phyloP scores from a whole-genome alignment of 179 eudicot species.

The Actinidia arguta region DNA sequence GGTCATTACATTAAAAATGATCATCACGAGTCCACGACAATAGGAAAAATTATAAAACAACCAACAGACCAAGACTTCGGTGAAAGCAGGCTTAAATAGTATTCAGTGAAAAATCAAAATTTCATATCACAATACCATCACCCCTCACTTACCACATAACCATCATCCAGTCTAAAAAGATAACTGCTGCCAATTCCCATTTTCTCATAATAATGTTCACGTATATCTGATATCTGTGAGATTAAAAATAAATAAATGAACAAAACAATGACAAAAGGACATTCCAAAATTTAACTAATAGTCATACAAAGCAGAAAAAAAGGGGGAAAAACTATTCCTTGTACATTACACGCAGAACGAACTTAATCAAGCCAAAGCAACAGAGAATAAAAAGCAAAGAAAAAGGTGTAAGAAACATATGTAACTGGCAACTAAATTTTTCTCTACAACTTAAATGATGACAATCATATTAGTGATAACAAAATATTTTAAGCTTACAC shows the following conservation, averaged over 20 bases:
- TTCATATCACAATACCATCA: background rate
- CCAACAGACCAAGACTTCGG: background rate
- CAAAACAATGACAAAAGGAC: background rate
- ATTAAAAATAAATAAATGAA: background rate
- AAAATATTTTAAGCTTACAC: conserved; percentile 51
- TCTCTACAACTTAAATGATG: background rate
- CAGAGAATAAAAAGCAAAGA: background rate
- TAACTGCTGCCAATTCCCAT: conserved; percentile 99
- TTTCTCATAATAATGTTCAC: conserved; percentile 91
- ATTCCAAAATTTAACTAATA: background rate
- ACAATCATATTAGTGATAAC: background rate
- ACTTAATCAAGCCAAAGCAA: background rate
- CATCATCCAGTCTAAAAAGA: conserved; percentile 97
- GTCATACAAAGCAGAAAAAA: background rate
- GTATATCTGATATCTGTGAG: conserved; percentile 90
- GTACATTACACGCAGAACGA: background rate
- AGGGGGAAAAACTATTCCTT: background rate
- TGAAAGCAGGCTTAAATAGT: background rate
- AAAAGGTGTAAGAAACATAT: background rate
- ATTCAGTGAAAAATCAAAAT: background rate
- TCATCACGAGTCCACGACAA: background rate
- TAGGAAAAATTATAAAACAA: background rate
- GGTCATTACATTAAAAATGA: background rate
- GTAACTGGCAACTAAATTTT: background rate
- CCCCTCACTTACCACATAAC: conserved; percentile 75